These are phyloP conservation scores for Neurospora tetrasperma DNA, from an alignment of 495 filamentous ascomycete species.

Conservation along the genomic window DNA sequence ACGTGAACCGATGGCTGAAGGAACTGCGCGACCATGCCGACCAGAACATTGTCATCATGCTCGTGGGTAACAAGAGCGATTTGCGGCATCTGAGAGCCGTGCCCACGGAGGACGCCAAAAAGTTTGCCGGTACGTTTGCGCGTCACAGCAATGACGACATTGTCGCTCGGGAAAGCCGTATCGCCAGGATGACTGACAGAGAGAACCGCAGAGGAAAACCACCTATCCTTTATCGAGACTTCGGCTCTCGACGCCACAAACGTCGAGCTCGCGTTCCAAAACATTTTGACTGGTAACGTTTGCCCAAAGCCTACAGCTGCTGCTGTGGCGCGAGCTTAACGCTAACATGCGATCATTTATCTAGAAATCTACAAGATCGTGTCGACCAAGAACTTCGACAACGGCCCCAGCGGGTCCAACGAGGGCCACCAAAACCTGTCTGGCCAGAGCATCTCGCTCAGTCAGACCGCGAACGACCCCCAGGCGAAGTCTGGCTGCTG, in stretches of 20 bases:
- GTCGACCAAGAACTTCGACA: conserved; percentile 90
- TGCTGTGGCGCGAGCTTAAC: not conserved
- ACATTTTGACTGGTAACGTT: conserved; percentile 86
- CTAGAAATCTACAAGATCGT: conserved; percentile 99
- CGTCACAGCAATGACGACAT: not conserved
- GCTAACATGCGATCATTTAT: not conserved
- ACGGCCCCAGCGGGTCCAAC: conserved; percentile 43
- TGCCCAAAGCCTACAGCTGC: not conserved
- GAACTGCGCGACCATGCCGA: conserved; percentile 97
- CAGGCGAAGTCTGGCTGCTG: conserved; percentile 84
- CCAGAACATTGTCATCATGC: conserved; percentile 99
- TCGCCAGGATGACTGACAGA: conserved; percentile 7
- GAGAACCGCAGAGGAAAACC: conserved; percentile 65
- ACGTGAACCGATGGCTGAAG: conserved; percentile 98
- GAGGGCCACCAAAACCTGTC: conserved; percentile 61
- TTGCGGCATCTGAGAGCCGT: conserved; percentile 95
- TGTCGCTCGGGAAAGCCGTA: not conserved
- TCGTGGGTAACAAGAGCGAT: conserved; percentile 99
- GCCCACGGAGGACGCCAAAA: conserved; percentile 95
- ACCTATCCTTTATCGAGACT: conserved; percentile 96
- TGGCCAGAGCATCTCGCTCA: conserved; percentile 72
- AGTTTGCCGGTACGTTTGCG: conserved; percentile 78
- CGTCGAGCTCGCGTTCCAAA: conserved; percentile 98
- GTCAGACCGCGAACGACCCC: conserved; percentile 50
- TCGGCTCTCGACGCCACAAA: conserved; percentile 98